Evolutionary conservation across 179 eudicot species (phyloP).

Genomic region (Amaranthus tricolor): DNA sequence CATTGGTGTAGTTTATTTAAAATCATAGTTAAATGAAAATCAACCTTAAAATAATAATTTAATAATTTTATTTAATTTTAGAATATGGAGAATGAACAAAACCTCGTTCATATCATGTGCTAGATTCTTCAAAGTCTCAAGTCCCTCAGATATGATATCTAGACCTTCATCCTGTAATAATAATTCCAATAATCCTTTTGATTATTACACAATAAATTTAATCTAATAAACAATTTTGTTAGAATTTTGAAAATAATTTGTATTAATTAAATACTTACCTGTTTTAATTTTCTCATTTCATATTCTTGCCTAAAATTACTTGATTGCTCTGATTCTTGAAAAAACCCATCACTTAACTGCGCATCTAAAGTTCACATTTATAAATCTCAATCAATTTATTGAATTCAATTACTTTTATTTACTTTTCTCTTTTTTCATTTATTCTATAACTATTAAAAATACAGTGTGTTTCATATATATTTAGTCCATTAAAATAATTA

Average conservation of each 20-base stretch:
- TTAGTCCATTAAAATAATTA: neutral
- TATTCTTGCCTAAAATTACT: slow-evolving; percentile 68
- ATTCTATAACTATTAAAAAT: no score
- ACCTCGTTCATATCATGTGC: slow-evolving; percentile 98
- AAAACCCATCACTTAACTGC: slow-evolving; percentile 35
- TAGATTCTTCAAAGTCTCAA: slow-evolving; percentile 81
- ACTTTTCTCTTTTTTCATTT: no score
- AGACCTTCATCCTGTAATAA: slow-evolving; percentile 73
- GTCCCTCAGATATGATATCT: slow-evolving; percentile 83
- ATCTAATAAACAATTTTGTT: no score
- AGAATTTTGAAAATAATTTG: no score
- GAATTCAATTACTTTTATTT: no score
- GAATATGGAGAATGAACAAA: neutral
- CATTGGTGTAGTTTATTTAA: no score
- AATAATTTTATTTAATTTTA: neutral
- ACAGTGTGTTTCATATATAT: no score
- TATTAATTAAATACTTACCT: slow-evolving; percentile 33
- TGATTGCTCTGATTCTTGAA: slow-evolving; percentile 72
- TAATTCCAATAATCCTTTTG: neutral
- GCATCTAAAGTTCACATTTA: slow-evolving; percentile 13
- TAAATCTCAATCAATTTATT: neutral
- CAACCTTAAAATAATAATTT: neutral
- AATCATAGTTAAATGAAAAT: neutral
- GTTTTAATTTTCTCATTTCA: slow-evolving; percentile 81
- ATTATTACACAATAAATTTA: neutral